A percentile compares a stretch with the other conserved stretches of the same genome.
Conservation (phyloP, 176 grass and related monocot genomes). For the Hsuehochloa calcarea region DNA sequence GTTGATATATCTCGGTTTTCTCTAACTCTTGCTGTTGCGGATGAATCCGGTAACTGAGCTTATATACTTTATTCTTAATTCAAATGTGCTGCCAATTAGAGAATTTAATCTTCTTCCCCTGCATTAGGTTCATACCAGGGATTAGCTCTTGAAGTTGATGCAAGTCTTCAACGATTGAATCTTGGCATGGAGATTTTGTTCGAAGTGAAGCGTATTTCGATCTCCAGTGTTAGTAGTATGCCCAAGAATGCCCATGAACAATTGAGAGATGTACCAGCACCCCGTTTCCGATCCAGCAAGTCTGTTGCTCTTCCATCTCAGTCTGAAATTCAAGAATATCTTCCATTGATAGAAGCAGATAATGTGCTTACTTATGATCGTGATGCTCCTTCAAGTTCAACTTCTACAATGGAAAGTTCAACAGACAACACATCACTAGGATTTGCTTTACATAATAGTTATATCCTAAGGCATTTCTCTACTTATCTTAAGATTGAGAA, state of each 20-base stretch:
- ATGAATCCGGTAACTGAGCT: conserved; percentile 58
- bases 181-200: conserved; percentile 52
- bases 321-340: conserved; percentile 56
- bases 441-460: conserved; percentile 49
- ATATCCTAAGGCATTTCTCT: conserved; percentile 61
- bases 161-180: conserved; percentile 49
- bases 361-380: conserved; percentile 19
- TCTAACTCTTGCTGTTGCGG: conserved; percentile 49
- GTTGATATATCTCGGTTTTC: conserved; percentile 60
- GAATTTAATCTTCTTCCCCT: conserved; percentile 18
- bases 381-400: conserved; percentile 48
- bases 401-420: conserved; percentile 43
- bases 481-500: conserved; percentile 58
- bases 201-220: conserved; percentile 50
- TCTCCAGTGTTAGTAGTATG: conserved; percentile 51
- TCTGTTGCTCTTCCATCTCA: conserved; percentile 43
- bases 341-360: conserved; percentile 27
- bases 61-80: conserved; percentile 18
- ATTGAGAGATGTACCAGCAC: conserved; percentile 41
- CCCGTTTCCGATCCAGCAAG: conserved; percentile 65
- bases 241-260: conserved; percentile 39
- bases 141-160: conserved; percentile 55
- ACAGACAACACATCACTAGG: conserved; percentile 24
- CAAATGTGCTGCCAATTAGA: conserved; percentile 19
- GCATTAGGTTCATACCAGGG: conserved; percentile 55